These are phyloP conservation scores for Myochromella boudieri DNA, from an alignment of 768 basidiomycete genomes.

Conservation along the genomic window DNA sequence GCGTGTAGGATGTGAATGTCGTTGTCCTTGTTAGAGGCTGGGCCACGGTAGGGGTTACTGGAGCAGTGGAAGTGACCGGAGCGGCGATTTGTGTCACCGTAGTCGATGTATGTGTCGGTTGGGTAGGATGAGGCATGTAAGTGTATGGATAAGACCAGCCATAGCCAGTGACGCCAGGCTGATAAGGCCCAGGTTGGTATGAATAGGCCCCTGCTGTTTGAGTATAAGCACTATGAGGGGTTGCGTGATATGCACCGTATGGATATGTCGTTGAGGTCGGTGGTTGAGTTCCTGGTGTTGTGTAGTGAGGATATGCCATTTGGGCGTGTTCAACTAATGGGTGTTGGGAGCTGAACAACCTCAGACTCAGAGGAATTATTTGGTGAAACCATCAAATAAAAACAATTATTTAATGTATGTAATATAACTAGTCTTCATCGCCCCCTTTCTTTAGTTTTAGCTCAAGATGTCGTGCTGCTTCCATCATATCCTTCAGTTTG, in stretches of 20 bases:
- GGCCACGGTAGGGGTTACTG: conserved; percentile 24
- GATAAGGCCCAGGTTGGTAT: conserved; percentile 49
- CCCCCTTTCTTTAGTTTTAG: conserved; percentile 44
- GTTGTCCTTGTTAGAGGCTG: conserved; percentile 36
- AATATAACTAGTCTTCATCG: conserved; percentile 33
- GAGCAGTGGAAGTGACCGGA: conserved; percentile 27
- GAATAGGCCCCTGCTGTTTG: conserved; percentile 50
- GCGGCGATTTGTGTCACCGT: conserved; percentile 28
- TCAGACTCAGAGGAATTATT: no score
- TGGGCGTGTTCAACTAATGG: no score
- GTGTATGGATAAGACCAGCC: conserved; percentile 74
- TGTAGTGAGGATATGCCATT: conserved; percentile 27
- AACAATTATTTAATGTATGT: background rate
- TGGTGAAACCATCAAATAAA: background rate
- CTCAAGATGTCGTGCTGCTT: conserved; percentile 67
- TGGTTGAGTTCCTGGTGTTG: conserved; percentile 23
- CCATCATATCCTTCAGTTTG: conserved; percentile 72
- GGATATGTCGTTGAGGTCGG: conserved; percentile 59
- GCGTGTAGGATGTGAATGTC: conserved; percentile 58
- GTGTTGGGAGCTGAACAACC: no score
- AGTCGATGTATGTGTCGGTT: conserved; percentile 16
- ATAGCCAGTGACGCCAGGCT: conserved; percentile 68
- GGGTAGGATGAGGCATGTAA: conserved; percentile 35
- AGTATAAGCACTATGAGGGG: conserved; percentile 42
- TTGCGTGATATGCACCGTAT: conserved; percentile 61